phyloP scores from a whole-genome alignment of 2,329 filamentous ascomycete species.

The Sporothrix protearum region DNA sequence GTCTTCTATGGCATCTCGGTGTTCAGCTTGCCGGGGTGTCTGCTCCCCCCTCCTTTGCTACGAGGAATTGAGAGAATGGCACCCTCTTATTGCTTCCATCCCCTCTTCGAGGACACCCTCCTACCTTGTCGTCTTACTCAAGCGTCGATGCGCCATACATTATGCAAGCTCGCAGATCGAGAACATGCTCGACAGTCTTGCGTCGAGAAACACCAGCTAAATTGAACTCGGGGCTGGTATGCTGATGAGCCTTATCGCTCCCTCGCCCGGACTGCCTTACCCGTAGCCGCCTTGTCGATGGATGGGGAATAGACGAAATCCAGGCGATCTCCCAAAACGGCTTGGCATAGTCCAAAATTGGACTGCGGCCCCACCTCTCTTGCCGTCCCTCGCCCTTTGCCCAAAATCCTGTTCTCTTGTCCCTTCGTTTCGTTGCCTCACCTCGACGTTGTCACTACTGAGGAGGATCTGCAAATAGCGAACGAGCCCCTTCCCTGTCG shows the following conservation, averaged over 20 bases:
- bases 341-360: constrained; percentile 9
- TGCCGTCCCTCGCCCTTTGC: constrained; percentile 6
- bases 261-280: not conserved
- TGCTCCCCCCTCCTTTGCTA: not conserved
- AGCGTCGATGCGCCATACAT: not conserved
- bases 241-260: not conserved
- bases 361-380: constrained; percentile 12
- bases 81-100: not conserved
- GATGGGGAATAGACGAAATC: not conserved
- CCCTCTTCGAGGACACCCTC: not conserved
- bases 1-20: not conserved
- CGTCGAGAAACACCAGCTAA: not conserved
- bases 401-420: not conserved
- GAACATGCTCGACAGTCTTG: not conserved
- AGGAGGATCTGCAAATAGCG: not conserved
- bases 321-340: constrained; percentile 10
- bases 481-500: constrained; percentile 3
- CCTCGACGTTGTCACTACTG: not conserved
- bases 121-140: not conserved
- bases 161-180: not conserved
- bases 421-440: not conserved
- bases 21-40: not conserved
- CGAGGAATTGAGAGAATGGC: not conserved
- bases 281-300: not conserved
- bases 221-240: not conserved